These are phyloP conservation scores for Lactarius indigo DNA, from an alignment of 768 basidiomycete genomes.

Conservation along the genomic window DNA sequence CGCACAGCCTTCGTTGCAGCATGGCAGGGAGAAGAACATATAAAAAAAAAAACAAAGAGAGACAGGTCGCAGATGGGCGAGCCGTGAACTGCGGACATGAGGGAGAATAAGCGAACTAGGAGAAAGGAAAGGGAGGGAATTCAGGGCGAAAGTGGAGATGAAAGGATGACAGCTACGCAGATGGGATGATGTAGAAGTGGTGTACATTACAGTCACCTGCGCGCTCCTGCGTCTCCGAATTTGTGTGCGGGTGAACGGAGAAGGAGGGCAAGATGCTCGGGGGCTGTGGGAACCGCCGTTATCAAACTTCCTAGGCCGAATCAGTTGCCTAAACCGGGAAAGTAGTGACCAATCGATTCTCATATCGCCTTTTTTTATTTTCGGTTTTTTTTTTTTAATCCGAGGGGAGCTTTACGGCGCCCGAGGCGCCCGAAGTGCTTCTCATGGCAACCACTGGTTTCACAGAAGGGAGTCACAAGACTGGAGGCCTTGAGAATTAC, in stretches of 20 bases:
- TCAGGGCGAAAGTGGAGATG: neutral
- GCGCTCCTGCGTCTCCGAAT: neutral
- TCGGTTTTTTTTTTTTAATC: neutral
- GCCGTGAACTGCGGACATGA: neutral
- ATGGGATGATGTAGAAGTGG: neutral
- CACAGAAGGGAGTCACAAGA: slow-evolving; percentile 10
- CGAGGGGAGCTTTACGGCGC: slow-evolving; percentile 3
- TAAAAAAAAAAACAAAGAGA: neutral
- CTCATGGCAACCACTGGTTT: slow-evolving; percentile 14
- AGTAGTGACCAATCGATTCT: slow-evolving; percentile 1
- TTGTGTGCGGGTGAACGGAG: neutral
- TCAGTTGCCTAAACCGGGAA: slow-evolving; percentile 6
- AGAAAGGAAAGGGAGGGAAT: neutral
- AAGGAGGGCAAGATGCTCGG: neutral
- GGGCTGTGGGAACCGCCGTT: neutral
- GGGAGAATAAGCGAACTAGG: neutral
- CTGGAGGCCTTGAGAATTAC: neutral
- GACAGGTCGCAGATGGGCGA: neutral
- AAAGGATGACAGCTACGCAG: neutral
- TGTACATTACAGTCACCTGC: neutral
- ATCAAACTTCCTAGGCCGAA: slow-evolving; percentile 19
- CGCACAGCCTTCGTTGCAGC: neutral
- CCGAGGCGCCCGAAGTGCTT: slow-evolving; percentile 1
- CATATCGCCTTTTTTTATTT: neutral
- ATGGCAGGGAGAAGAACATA: neutral